Evolutionary conservation across 495 filamentous ascomycete genomes (phyloP).

Genomic region (Penicillium goetzii): DNA sequence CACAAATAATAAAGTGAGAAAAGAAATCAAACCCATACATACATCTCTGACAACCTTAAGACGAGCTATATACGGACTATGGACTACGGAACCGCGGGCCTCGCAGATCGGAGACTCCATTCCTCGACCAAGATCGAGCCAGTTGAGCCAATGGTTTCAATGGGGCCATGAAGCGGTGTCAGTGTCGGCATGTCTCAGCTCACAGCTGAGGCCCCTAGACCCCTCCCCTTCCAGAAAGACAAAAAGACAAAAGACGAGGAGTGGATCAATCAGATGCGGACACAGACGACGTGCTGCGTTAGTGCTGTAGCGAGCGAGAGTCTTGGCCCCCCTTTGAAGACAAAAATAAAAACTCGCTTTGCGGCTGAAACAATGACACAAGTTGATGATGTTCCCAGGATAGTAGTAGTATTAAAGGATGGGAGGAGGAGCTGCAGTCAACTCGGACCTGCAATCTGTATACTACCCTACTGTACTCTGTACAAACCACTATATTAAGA

Average conservation of each 20-base stretch:
- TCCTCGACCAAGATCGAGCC: background rate
- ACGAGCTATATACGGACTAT: slow-evolving; percentile 14
- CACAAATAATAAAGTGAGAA: background rate
- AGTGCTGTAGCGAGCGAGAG: slow-evolving; percentile 21
- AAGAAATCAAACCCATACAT: background rate
- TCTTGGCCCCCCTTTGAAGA: background rate
- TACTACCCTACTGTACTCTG: background rate
- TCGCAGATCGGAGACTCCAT: slow-evolving; percentile 9
- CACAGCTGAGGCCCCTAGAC: slow-evolving; percentile 20
- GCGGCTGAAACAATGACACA: background rate
- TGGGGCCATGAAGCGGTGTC: slow-evolving; percentile 22
- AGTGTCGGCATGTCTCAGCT: slow-evolving; percentile 28
- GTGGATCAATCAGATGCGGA: slow-evolving; percentile 35
- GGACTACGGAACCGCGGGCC: background rate
- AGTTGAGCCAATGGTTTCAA: slow-evolving; percentile 19
- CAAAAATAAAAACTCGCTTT: slow-evolving; percentile 7
- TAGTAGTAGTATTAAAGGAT: background rate
- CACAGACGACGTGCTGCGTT: slow-evolving; percentile 25
- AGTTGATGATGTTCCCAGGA: background rate
- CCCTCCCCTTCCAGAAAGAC: slow-evolving; percentile 16
- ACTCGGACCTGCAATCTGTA: background rate
- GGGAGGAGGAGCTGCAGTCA: no score
- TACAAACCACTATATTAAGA: background rate
- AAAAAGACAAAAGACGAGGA: slow-evolving; percentile 20
- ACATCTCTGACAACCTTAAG: slow-evolving; percentile 11